Evolutionary conservation across 1,139 yeast genomes (phyloP).

Genomic region (Geotrichum histeridarum): DNA sequence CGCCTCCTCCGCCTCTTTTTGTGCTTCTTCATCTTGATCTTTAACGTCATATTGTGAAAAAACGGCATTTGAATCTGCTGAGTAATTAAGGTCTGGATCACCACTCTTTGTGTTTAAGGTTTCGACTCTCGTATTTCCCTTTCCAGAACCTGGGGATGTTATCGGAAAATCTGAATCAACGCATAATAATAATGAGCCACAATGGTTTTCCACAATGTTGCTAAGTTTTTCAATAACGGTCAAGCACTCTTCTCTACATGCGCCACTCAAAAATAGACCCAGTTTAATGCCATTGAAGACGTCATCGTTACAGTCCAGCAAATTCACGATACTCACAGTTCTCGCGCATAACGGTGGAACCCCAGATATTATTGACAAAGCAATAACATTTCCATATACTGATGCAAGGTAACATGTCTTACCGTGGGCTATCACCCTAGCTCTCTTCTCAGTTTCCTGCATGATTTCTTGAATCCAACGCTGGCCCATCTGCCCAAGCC

Average conservation of each 20-base stretch:
- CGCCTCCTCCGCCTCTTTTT: neutral
- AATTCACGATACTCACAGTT: neutral
- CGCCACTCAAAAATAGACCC: conserved; percentile 12
- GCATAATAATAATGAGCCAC: neutral
- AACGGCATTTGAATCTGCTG: neutral
- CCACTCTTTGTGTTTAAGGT: neutral
- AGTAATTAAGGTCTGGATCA: neutral
- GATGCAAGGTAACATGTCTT: conserved; percentile 5
- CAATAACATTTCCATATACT: conserved; percentile 7
- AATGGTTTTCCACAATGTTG: neutral
- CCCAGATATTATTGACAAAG: conserved; percentile 1
- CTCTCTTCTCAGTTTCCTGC: neutral
- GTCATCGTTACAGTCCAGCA: conserved; percentile 3
- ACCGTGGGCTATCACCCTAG: neutral
- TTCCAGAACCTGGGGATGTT: too few relatives aligned
- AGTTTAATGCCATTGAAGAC: conserved; percentile 10
- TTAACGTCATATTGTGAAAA: neutral
- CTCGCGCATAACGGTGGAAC: neutral
- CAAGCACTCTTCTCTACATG: conserved; percentile 9
- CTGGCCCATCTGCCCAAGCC: neutral
- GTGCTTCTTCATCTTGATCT: neutral
- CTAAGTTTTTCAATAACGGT: neutral
- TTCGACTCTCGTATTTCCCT: neutral
- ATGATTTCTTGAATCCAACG: neutral
- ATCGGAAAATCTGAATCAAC: neutral